phyloP scores from a whole-genome alignment of 1,139 yeast species.

The Pichia sp. region DNA sequence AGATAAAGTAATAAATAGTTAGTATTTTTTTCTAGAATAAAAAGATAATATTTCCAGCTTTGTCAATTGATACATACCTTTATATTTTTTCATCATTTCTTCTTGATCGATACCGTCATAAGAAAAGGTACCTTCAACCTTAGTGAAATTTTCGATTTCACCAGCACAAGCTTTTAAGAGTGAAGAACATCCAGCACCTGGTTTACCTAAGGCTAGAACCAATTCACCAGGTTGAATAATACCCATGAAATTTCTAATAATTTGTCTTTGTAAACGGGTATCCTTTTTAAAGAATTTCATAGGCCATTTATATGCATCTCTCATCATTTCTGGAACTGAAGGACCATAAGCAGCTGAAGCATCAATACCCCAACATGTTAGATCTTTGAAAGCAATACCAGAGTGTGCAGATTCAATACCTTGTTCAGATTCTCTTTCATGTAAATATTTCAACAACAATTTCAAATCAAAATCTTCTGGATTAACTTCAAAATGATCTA shows the following conservation, averaged over 20 bases:
- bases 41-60: no score
- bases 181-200: conserved; percentile 50
- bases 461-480: conserved; percentile 23
- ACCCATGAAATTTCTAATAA: conserved; percentile 9
- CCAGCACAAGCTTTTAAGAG: conserved; percentile 34
- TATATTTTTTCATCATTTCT: conserved; percentile 41
- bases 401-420: conserved; percentile 42
- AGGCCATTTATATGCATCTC: neutral
- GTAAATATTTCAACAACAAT: conserved; percentile 33
- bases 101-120: conserved; percentile 46
- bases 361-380: conserved; percentile 43
- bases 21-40: conserved; percentile 32
- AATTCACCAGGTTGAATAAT: conserved; percentile 22
- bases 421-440: conserved; percentile 32
- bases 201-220: conserved; percentile 47
- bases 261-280: conserved; percentile 7
- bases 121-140: conserved; percentile 28
- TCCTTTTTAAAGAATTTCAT: conserved; percentile 14
- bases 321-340: conserved; percentile 6
- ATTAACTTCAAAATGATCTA: conserved; percentile 20
- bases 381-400: conserved; percentile 42
- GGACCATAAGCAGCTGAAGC: conserved; percentile 33
- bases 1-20: conserved; percentile 1
- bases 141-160: conserved; percentile 24
- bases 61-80: no score